Base-by-base conservation (phyloP, 306 rosid genomes). In the Citrullus amarus region DNA sequence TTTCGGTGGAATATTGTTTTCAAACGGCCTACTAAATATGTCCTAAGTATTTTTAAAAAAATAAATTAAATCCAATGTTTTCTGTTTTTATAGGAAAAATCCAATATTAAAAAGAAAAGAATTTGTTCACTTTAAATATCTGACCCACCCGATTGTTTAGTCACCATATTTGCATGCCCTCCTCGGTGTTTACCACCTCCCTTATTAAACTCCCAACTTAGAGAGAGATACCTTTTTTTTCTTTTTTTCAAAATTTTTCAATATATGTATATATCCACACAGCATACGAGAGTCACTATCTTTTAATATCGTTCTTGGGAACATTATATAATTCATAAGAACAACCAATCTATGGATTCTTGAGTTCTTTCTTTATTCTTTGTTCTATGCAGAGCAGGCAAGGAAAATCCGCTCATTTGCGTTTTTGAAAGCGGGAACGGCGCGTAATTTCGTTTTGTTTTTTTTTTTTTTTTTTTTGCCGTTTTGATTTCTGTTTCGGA, bases 111-210 rank as follows among this genome's bases (percentile, higher is more conserved):
- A 9, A 62, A 14, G 4, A 34, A 66, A 32, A 66, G 12, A 44
- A 5, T 16, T 8, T 63, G n/a, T 8, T 20, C 70, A 63, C 70
- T 63, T 32, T 25, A 63, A 5, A 63, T 63, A 17, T 7, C 70
- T 63, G 70, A 34, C 46, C 44, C 46, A 63, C 70, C 73, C 53
- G 73, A 17, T 69, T 69, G 34, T 69, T 69, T 69, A 69, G 8
- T 44, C 75, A 69, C 54, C 75, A 41, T 10, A 69, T 69, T 34
- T 69, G 75, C 75, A 69, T 69, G 75, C 54, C n/a, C 55, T 69
- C 17, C 54, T 38, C 51, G 30, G 50, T 9, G 73, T 38, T 66
- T 66, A 66, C 73, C 30, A 28, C 73, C 15, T 38, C 73, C 50
- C 73, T 36, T 3, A 36, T 38, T 36, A 66, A 66, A 66, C 50